Evolutionary conservation across 208 protist genomes (phyloP).

Genomic region (Leishmania tarentolae): DNA sequence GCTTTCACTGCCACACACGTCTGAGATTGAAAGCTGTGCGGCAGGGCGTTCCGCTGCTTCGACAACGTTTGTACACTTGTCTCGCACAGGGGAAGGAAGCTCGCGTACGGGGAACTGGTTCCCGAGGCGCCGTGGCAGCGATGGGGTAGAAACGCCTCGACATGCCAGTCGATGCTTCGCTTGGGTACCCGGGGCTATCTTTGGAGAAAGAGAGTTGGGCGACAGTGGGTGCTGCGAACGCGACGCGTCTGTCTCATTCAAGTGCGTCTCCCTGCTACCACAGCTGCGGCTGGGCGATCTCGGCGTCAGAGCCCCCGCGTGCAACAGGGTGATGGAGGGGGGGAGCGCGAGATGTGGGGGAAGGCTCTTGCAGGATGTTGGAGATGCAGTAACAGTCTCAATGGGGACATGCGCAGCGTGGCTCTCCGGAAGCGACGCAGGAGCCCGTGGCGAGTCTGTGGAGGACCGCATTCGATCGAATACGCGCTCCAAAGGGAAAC

Average conservation of each 20-base stretch:
- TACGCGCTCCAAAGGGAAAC: not conserved
- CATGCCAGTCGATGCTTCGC: not conserved
- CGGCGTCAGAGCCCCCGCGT: not conserved
- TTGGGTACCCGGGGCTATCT: not conserved
- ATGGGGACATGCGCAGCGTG: not conserved
- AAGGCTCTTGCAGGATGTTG: too few relatives aligned
- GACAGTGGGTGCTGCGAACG: not conserved
- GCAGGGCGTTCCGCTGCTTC: not conserved
- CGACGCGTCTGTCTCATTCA: not conserved
- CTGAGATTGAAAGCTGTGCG: not conserved
- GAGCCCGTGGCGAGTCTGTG: not conserved
- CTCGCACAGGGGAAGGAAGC: not conserved
- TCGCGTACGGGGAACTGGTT: not conserved
- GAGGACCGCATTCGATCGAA: not conserved
- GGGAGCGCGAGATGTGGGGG: not conserved
- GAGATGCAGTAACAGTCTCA: not conserved
- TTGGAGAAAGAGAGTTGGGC: not conserved
- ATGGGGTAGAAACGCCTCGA: not conserved
- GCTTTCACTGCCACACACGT: not conserved
- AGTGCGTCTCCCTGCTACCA: not conserved
- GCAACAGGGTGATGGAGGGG: not conserved
- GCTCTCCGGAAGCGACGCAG: not conserved
- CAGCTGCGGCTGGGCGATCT: not conserved
- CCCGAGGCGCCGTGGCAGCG: conserved; percentile 2
- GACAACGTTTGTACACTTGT: not conserved